A percentile compares a stretch with the other conserved stretches of the same genome.
phyloP scores from a whole-genome alignment of 345 rosid species.

The Psidium guajava region DNA sequence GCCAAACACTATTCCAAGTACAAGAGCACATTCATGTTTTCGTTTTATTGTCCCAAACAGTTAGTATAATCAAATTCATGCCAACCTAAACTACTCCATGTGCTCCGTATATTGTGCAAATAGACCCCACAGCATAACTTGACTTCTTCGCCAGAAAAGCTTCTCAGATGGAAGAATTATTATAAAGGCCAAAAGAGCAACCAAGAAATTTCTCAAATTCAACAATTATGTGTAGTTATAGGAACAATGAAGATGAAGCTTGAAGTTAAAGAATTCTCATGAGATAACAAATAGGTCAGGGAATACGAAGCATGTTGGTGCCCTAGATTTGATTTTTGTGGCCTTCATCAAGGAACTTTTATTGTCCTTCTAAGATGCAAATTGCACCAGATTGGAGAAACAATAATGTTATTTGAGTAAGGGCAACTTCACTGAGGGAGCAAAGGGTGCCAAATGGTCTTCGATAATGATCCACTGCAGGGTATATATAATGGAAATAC shows the following conservation, averaged over 20 bases:
- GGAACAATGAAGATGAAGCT: neutral
- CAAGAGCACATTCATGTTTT: neutral
- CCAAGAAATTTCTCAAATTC: neutral
- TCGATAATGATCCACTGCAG: neutral
- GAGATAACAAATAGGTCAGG: neutral
- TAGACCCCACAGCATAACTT: neutral
- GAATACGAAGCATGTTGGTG: accelerated
- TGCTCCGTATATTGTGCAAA: neutral
- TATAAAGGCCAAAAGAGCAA: neutral
- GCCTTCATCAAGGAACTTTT: neutral
- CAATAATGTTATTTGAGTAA: neutral
- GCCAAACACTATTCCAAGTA: neutral
- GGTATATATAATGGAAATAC: neutral
- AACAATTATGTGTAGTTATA: neutral
- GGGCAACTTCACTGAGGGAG: neutral
- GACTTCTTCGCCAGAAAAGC: neutral
- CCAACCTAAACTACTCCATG: neutral
- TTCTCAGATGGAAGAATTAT: neutral
- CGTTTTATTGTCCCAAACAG: neutral
- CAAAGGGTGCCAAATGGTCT: neutral
- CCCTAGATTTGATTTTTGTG: neutral
- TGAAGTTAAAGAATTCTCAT: neutral
- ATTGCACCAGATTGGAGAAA: neutral
- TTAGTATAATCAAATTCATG: neutral
- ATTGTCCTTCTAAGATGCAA: neutral